Base-by-base conservation (phyloP, 1,139 yeast genomes). In the Schizosaccharomyces versatilis region DNA sequence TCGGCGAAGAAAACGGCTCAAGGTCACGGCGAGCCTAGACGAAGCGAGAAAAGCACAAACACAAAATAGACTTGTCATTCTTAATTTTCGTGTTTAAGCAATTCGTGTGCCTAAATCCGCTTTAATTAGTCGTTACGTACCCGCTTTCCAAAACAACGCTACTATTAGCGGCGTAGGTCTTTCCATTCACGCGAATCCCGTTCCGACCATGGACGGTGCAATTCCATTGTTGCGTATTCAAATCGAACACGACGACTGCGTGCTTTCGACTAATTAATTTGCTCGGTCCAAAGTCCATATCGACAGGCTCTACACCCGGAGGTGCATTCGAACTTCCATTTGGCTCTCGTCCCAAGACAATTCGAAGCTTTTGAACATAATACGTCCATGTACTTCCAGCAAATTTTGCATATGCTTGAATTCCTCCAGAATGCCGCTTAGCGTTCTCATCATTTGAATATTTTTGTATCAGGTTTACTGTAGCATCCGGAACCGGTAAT, bases 261-360 rank as follows among this genome's bases (percentile, higher is more conserved):
- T 90, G 98, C 61, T 77, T 80, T 61, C 98, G 76, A 36, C 93
- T 80, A 8, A 90, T 97, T 24, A 90, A 95, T 66, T 90, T 90
- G 9, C 96, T 93, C 1, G 98, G 98, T 2, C 96, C 96, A 63
- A 90, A 71, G 68, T 90, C 98, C 56, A 90, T 86, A 64, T 86
- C 93, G 36, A 84, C 80, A 7, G 54, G 54, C 3, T 65, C 65
- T 9, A 9, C 14, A 32, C 19, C 36, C 14, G 19, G 49, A n/a
- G 67, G 70, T 38, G 63, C 60, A 57, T 60, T 56, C 58, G 61
- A 59, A 47, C 52, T 56, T 52, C 59, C 61, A 38, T 58, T 60
- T 55, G 72, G 66, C 38, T 67, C 95, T 64, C 98, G 75, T 10
- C 98, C 98, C 57, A 90, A 83, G 3, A 81, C 71, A 6, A 90